Conservation (phyloP, 441 rosid species). For the Corymbia citriodora region DNA sequence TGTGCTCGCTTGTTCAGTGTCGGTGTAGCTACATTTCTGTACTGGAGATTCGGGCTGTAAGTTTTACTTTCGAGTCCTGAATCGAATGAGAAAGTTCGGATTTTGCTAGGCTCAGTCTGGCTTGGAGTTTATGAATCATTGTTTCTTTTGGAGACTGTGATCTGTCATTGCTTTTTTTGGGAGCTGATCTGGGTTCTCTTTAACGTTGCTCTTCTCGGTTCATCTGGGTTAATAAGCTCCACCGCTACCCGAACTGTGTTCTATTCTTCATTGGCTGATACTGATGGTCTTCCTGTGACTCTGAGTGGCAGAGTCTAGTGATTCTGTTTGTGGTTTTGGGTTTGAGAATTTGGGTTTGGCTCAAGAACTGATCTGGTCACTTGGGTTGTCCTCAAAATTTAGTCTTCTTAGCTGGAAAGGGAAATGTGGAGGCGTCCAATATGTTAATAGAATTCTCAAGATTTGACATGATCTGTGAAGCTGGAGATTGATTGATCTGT, state of each 20-base stretch:
- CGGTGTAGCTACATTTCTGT: not conserved
- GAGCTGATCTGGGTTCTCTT: not conserved
- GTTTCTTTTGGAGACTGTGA: not conserved
- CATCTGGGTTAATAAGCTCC: not conserved
- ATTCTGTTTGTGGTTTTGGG: not conserved
- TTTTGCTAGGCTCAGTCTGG: not conserved
- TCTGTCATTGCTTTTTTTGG: not conserved
- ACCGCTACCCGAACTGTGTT: not conserved
- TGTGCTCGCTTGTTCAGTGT: not conserved
- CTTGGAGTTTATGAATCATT: not conserved
- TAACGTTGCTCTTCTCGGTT: not conserved
- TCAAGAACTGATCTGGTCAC: not conserved
- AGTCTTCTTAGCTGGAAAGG: not conserved
- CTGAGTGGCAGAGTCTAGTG: not conserved
- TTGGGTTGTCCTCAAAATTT: not conserved
- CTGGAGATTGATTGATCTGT: not conserved
- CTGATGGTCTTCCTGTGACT: not conserved
- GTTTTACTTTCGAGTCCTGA: not conserved
- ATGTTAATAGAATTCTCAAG: not conserved
- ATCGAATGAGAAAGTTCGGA: not conserved
- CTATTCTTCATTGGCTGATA: not conserved
- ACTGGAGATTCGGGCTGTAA: not conserved
- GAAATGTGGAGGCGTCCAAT: not conserved
- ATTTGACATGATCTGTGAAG: not conserved
- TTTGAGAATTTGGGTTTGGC: conserved; percentile 3